Conservation (phyloP, 768 basidiomycete species). For the Solioccasus polychromus region DNA sequence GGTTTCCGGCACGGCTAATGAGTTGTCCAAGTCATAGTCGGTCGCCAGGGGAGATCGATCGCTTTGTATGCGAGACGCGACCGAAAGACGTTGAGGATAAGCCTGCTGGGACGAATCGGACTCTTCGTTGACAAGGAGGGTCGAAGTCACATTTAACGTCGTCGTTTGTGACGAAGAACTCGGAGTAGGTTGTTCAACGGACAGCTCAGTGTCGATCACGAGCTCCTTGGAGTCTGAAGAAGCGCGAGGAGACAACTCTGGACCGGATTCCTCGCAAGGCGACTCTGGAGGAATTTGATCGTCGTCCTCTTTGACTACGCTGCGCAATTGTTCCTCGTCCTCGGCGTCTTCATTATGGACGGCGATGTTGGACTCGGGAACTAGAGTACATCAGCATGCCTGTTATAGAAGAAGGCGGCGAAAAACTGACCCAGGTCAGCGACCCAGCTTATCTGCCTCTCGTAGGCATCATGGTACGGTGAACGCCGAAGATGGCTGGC, state of each 20-base stretch:
- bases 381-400: slow-evolving; percentile 29
- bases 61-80: slow-evolving; percentile 56
- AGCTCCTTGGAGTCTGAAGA: slow-evolving; percentile 62
- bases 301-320: slow-evolving; percentile 41
- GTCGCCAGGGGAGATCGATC: slow-evolving; percentile 55
- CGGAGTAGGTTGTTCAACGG: slow-evolving; percentile 46
- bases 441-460: slow-evolving; percentile 74
- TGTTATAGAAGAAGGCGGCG: slow-evolving; percentile 6
- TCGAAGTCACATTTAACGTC: slow-evolving; percentile 40
- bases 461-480: slow-evolving; percentile 45
- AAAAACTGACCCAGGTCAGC: slow-evolving; percentile 60
- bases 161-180: slow-evolving; percentile 47
- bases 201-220: slow-evolving; percentile 61
- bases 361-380: slow-evolving; percentile 63
- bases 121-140: slow-evolving; percentile 42
- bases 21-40: slow-evolving; percentile 52
- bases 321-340: slow-evolving; percentile 38
- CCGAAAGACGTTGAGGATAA: slow-evolving; percentile 60
- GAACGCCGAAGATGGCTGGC: slow-evolving; percentile 53
- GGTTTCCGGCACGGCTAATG: slow-evolving; percentile 38
- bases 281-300: slow-evolving; percentile 53
- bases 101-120: slow-evolving; percentile 49
- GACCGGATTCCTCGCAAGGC: slow-evolving; percentile 43
- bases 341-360: slow-evolving; percentile 53
- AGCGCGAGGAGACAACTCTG: slow-evolving; percentile 50